Conservation (phyloP, 2,329 filamentous ascomycete species). For the Microdochium trichocladiopsis region DNA sequence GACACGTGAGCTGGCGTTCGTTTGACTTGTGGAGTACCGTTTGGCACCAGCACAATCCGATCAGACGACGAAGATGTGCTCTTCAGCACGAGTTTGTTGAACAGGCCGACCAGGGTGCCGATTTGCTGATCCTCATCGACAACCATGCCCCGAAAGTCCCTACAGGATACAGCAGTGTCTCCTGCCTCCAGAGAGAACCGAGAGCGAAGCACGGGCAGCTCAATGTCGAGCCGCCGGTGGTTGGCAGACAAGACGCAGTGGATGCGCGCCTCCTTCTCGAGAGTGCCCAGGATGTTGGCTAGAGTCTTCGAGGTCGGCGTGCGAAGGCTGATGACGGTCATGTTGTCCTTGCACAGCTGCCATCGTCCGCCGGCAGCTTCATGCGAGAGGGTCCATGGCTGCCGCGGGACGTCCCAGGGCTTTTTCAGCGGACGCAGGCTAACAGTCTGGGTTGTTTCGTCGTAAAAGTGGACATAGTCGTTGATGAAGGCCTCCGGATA, state of each 20-base stretch:
- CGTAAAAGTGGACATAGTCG: constrained; percentile 39
- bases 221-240: constrained; percentile 22
- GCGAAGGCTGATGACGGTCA: constrained; percentile 21
- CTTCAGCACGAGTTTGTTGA: constrained; percentile 39
- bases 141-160: constrained; percentile 40
- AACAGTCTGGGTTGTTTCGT: constrained; percentile 15
- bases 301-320: constrained; percentile 25
- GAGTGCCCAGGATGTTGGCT: constrained; percentile 19
- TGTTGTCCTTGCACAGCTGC: constrained; percentile 11
- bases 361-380: constrained; percentile 4
- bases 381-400: constrained; percentile 15
- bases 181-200: constrained; percentile 31
- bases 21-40: constrained; percentile 1
- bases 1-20: constrained; percentile 5
- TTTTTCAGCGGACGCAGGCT: constrained; percentile 20
- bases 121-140: constrained; percentile 39
- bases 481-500: constrained; percentile 30
- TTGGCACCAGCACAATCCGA: constrained; percentile 10
- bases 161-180: constrained; percentile 27
- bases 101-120: constrained; percentile 39
- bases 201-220: constrained; percentile 39
- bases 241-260: constrained; percentile 17
- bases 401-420: constrained; percentile 15
- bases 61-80: constrained; percentile 9
- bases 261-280: constrained; percentile 27